Conservation (phyloP, 345 rosid species). For the Hypericum perforatum region DNA sequence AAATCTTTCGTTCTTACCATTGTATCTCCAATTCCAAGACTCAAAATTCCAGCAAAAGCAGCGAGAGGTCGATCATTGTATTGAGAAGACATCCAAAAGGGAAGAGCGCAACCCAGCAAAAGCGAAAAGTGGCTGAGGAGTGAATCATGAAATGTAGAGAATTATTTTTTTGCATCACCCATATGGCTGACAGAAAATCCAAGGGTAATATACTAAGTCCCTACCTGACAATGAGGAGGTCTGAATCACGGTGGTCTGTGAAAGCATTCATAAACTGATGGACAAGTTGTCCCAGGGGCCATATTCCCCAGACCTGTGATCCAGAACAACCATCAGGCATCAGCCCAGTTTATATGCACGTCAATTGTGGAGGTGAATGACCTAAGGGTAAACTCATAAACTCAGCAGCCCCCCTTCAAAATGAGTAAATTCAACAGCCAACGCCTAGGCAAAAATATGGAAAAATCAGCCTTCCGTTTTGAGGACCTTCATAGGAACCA, state of each 20-base stretch:
- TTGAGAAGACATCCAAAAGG: conserved; percentile 95
- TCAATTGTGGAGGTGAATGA: no score
- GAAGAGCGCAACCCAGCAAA: conserved; percentile 90
- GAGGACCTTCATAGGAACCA: no score
- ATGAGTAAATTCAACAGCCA: no score
- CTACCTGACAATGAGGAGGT: conserved; percentile 83
- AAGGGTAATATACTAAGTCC: conserved; percentile 5
- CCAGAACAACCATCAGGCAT: not conserved
- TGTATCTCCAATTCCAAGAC: conserved; percentile 97
- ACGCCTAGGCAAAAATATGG: no score
- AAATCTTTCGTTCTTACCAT: conserved; percentile 45
- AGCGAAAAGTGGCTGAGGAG: conserved; percentile 79
- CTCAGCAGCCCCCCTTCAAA: no score
- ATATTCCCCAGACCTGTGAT: conserved; percentile 77
- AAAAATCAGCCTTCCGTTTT: no score
- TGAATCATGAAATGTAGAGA: conserved; percentile 6
- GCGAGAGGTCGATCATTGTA: conserved; percentile 90
- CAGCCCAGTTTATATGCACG: not conserved
- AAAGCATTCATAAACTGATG: conserved; percentile 92
- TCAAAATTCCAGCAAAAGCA: conserved; percentile 93
- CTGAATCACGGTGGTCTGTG: conserved; percentile 95
- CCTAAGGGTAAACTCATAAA: no score
- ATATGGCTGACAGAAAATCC: conserved; percentile 3
- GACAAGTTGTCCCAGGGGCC: conserved; percentile 66
- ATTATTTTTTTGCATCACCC: conserved; percentile 4